phyloP scores from a whole-genome alignment of 805 yeast genomes.

The Candida hungchunana region DNA sequence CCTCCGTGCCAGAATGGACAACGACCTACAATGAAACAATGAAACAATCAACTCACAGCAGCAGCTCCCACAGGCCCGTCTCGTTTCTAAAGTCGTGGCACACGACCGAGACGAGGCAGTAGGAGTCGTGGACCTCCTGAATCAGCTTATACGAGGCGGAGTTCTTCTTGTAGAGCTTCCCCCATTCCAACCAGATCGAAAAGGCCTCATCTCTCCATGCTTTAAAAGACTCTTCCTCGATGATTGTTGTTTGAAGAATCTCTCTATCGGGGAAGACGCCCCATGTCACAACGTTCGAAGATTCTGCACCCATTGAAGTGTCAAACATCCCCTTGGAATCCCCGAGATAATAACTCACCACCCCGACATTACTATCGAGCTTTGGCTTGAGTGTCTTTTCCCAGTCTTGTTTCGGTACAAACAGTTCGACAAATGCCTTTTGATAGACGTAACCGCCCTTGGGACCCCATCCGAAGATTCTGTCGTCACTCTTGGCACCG shows the following conservation, averaged over 20 bases:
- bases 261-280: slow-evolving; percentile 93
- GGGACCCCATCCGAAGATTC: slow-evolving; percentile 93
- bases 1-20: too few species aligned
- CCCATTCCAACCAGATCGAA: slow-evolving; percentile 90
- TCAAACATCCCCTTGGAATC: slow-evolving; percentile 53
- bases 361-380: slow-evolving; percentile 37
- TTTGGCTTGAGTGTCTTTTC: slow-evolving; percentile 45
- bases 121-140: slow-evolving; percentile 53
- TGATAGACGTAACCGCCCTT: slow-evolving; percentile 88
- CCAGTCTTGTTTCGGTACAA: slow-evolving; percentile 75
- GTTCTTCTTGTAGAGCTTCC: slow-evolving; percentile 59
- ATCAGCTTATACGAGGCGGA: slow-evolving; percentile 57
- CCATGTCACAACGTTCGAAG: slow-evolving; percentile 92
- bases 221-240: slow-evolving; percentile 86
- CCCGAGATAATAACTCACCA: slow-evolving; percentile 72
- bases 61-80: slow-evolving; percentile 76
- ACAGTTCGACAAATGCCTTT: slow-evolving; percentile 89
- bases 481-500: slow-evolving; percentile 73
- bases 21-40: too few species aligned
- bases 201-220: slow-evolving; percentile 98
- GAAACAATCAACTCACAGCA: too few species aligned
- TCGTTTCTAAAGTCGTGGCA: slow-evolving; percentile 79
- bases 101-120: slow-evolving; percentile 77
- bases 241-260: slow-evolving; percentile 85
- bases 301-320: slow-evolving; percentile 51